Conservation (phyloP, 371 early-diverging fungal species). For the Rhizopus arrhizus region DNA sequence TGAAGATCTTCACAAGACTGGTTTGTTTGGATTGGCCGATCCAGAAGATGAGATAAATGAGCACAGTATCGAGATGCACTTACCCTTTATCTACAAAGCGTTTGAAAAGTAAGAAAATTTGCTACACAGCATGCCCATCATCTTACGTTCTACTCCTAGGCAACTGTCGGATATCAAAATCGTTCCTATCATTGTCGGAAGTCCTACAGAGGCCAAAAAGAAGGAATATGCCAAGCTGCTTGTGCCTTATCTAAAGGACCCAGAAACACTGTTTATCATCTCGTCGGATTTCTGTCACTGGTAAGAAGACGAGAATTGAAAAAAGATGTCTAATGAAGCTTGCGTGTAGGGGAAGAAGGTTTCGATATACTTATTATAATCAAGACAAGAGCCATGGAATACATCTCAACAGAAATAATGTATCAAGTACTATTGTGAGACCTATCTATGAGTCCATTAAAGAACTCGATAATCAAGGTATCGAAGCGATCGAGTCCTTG, state of each 20-base stretch:
- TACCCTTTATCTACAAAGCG: constrained; percentile 82
- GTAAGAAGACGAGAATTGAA: constrained; percentile 37
- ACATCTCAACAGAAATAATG: not conserved
- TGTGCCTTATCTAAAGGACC: constrained; percentile 70
- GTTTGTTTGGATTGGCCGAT: constrained; percentile 68
- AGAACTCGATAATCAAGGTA: constrained; percentile 78
- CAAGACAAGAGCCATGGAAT: constrained; percentile 27
- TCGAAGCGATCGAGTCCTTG: constrained; percentile 69
- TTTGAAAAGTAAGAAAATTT: constrained; percentile 61
- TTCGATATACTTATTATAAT: constrained; percentile 66
- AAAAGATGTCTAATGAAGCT: not conserved
- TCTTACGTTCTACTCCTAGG: constrained; percentile 12
- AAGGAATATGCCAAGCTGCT: constrained; percentile 66
- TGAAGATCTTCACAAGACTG: constrained; percentile 54
- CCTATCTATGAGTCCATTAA: constrained; percentile 78
- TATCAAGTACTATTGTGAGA: constrained; percentile 20
- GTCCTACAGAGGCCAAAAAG: constrained; percentile 59
- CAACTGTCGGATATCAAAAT: constrained; percentile 63
- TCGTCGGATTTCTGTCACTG: constrained; percentile 98
- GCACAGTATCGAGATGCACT: constrained; percentile 95
- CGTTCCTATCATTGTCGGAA: constrained; percentile 90
- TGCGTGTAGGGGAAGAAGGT: constrained; percentile 60
- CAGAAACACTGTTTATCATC: constrained; percentile 79
- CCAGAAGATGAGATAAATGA: constrained; percentile 81
- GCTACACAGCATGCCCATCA: too few species aligned